Conservation (phyloP, 257 asterid genomes). For the Ehretia macrophylla region DNA sequence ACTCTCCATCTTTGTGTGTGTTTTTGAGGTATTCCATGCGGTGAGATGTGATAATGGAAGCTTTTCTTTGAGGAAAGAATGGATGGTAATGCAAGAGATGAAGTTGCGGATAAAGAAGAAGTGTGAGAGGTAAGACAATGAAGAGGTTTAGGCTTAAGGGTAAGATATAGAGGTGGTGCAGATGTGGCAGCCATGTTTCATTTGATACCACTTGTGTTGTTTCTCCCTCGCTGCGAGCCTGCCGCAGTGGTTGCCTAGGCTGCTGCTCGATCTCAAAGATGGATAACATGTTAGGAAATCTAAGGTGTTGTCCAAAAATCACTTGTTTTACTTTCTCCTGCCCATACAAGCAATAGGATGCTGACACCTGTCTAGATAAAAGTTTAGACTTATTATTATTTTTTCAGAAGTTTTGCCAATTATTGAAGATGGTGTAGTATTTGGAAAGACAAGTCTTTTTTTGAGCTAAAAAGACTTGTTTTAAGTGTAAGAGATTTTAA, state of each 20-base stretch:
- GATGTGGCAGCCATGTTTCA: conserved; percentile 12
- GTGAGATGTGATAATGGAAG: conserved; percentile 12
- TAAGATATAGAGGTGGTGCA: conserved; percentile 6
- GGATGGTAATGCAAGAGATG: conserved; percentile 13
- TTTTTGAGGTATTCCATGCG: conserved; percentile 11
- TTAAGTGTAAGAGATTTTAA: too few species aligned
- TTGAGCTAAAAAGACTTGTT: too few species aligned
- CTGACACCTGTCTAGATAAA: conserved; percentile 1
- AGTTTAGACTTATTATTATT: too few species aligned
- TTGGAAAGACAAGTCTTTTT: too few species aligned
- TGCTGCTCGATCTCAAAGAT: not conserved
- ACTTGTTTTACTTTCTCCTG: not conserved
- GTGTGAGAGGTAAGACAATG: conserved; percentile 2
- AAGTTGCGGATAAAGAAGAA: conserved; percentile 7
- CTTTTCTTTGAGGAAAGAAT: conserved; percentile 8
- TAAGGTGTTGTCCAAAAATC: not conserved
- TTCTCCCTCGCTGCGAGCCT: too few species aligned
- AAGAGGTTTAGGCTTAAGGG: conserved; percentile 5
- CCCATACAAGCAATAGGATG: not conserved
- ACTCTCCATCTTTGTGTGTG: conserved; percentile 34
- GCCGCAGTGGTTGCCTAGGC: not conserved
- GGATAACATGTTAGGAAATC: not conserved
- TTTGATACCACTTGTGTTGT: too few species aligned
- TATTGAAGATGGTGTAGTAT: not conserved
- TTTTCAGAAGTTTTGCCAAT: not conserved